phyloP scores from a whole-genome alignment of 768 basidiomycete species.

The Agaricus blazei region DNA sequence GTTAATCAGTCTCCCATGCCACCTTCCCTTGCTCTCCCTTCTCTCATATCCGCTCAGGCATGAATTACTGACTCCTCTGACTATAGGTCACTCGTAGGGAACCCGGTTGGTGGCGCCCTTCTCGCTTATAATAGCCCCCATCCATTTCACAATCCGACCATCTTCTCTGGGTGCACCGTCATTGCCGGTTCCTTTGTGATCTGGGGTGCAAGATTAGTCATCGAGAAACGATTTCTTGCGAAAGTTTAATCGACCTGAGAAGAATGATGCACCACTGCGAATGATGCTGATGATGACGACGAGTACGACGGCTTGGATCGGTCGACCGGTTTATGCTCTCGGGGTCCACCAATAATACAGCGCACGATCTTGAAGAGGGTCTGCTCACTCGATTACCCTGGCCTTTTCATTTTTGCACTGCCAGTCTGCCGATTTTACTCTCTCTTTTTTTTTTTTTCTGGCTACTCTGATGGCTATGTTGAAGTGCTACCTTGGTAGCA shows the following conservation, averaged over 20 bases:
- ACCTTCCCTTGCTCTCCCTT: not conserved
- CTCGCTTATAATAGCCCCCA: conserved; percentile 37
- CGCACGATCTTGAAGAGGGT: no score
- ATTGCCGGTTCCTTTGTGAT: conserved; percentile 57
- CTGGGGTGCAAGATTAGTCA: conserved; percentile 41
- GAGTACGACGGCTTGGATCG: no score
- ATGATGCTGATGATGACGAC: no score
- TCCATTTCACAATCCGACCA: conserved; percentile 45
- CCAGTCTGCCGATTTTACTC: no score
- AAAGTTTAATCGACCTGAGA: not conserved
- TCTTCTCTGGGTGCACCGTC: conserved; percentile 55
- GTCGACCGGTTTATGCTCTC: no score
- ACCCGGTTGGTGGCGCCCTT: conserved; percentile 58
- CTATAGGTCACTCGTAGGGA: conserved; percentile 55
- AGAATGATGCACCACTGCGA: no score
- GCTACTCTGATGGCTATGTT: no score
- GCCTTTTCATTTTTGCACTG: no score
- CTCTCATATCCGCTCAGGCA: not conserved
- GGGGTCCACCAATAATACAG: no score
- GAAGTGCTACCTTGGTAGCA: no score
- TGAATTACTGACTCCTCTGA: not conserved
- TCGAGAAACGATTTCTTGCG: conserved; percentile 37
- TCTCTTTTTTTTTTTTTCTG: no score
- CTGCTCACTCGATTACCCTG: no score
- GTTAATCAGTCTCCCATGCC: not conserved